A percentile compares a stretch with the other conserved stretches of the same genome.
Evolutionary conservation across 2,329 filamentous ascomycete species (phyloP).

Genomic region (Epichloe amarillans): DNA sequence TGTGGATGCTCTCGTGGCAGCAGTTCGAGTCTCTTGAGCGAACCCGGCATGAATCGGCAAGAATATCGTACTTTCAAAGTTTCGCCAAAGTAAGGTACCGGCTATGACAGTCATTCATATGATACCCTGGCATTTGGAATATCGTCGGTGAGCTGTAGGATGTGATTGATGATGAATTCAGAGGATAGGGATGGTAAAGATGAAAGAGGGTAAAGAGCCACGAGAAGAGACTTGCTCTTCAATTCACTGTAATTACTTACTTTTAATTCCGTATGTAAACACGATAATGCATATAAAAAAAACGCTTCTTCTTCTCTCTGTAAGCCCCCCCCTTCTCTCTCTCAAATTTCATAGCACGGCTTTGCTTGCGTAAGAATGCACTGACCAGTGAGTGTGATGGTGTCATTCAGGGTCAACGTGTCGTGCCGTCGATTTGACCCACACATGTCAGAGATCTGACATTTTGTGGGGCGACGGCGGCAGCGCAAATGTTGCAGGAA

Average conservation of each 20-base stretch:
- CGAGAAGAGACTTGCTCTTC: background rate
- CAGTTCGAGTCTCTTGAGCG: conserved; percentile 26
- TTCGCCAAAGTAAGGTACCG: no score
- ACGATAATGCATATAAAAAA: background rate
- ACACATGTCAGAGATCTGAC: background rate
- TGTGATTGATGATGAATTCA: background rate
- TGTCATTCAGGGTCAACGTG: conserved; percentile 8
- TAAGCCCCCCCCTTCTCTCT: no score
- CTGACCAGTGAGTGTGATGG: conserved; percentile 4
- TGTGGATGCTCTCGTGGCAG: conserved; percentile 54
- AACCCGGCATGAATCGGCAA: background rate
- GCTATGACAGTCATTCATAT: background rate
- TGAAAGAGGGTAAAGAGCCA: background rate
- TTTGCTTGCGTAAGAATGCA: background rate
- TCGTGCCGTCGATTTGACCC: conserved; percentile 4
- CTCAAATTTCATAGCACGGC: background rate
- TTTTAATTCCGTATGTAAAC: background rate
- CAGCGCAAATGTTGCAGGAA: background rate
- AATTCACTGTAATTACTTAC: background rate
- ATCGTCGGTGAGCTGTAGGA: background rate
- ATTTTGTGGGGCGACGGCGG: background rate
- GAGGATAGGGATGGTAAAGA: background rate
- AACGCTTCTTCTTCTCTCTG: background rate
- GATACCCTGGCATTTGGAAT: background rate
- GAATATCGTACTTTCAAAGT: no score